A percentile compares a stretch with the other conserved stretches of the same genome.
Evolutionary conservation across 352 stramenopile genomes (phyloP).

Genomic region (Phytophthora cactorum): DNA sequence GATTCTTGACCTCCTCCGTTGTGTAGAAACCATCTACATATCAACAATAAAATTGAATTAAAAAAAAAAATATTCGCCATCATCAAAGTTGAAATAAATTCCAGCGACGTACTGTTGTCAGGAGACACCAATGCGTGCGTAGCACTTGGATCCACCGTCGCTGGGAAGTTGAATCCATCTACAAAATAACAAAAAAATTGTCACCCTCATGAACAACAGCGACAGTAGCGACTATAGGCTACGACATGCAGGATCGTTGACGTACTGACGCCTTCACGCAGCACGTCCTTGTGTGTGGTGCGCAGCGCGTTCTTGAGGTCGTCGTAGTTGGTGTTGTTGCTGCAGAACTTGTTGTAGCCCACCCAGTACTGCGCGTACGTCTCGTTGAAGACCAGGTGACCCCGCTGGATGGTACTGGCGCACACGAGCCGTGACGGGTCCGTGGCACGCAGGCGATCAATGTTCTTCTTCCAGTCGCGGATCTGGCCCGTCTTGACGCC

Average conservation of each 20-base stretch:
- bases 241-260: conserved; percentile 2
- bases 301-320: conserved; percentile 74
- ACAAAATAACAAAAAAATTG: conserved; percentile 1
- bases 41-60: neutral
- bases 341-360: conserved; percentile 90
- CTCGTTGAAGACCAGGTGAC: conserved; percentile 89
- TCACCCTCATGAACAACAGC: conserved; percentile 12
- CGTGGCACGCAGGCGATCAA: conserved; percentile 74
- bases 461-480: conserved; percentile 90
- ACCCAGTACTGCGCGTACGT: conserved; percentile 91
- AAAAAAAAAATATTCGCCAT: neutral
- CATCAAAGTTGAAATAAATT: neutral
- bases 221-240: conserved; percentile 6
- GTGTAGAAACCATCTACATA: conserved; percentile 59
- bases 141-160: conserved; percentile 65
- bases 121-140: conserved; percentile 67
- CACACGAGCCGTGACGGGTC: conserved; percentile 83
- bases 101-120: conserved; percentile 50
- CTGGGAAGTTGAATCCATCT: conserved; percentile 73
- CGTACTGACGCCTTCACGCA: conserved; percentile 80
- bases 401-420: conserved; percentile 82
- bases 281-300: conserved; percentile 75
- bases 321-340: conserved; percentile 70
- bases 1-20: conserved; percentile 67
- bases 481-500: conserved; percentile 88